Conservation (phyloP, 1,139 yeast genomes). For the Wickerhamomyces sp. region DNA sequence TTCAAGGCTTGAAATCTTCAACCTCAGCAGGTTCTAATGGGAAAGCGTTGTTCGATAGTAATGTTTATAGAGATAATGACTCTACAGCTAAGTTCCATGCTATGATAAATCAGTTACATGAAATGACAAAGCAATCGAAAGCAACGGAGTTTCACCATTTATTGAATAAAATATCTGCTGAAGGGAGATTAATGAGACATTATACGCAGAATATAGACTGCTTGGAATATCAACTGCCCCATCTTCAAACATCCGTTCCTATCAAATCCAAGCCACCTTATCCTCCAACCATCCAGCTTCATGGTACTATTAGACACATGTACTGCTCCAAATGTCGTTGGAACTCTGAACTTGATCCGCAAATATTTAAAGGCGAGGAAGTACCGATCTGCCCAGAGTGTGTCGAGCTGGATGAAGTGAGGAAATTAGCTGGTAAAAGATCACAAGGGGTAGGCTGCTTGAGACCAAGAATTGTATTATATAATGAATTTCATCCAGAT, state of each 20-base stretch:
- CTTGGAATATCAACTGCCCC: constrained; percentile 33
- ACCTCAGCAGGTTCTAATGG: constrained; percentile 53
- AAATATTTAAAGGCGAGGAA: constrained; percentile 29
- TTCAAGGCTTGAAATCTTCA: constrained; percentile 52
- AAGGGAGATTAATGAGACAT: constrained; percentile 61
- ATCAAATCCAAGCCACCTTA: constrained; percentile 35
- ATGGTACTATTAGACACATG: constrained; percentile 69
- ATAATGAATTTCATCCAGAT: constrained; percentile 87
- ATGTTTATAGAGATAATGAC: constrained; percentile 64
- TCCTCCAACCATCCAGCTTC: constrained; percentile 66
- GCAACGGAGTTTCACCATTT: constrained; percentile 75
- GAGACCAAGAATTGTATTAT: constrained; percentile 78
- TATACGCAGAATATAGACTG: constrained; percentile 72
- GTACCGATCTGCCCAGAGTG: constrained; percentile 56
- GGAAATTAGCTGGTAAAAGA: constrained; percentile 62
- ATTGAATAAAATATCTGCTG: constrained; percentile 53
- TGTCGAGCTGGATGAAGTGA: constrained; percentile 44
- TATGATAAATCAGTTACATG: constrained; percentile 62
- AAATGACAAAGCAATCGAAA: constrained; percentile 48
- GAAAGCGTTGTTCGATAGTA: constrained; percentile 75
- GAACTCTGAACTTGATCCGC: constrained; percentile 38
- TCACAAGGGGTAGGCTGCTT: constrained; percentile 71
- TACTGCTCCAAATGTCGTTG: constrained; percentile 73
- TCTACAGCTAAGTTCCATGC: constrained; percentile 64
- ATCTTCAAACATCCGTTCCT: constrained; percentile 47